Conservation (phyloP, 306 rosid genomes). For the Sicyos baderoa region DNA sequence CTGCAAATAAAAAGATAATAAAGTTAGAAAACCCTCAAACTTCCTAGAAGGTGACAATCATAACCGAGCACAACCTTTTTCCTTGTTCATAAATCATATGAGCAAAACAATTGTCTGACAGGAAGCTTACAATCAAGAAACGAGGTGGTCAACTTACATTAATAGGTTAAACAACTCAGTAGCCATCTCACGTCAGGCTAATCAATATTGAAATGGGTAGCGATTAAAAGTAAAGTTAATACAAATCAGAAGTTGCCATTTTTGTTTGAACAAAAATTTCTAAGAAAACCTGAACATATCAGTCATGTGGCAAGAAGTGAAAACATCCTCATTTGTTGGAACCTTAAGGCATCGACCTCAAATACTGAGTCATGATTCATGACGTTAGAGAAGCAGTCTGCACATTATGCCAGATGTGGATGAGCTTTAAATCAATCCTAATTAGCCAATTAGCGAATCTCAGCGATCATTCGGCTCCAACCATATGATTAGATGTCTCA, state of each 20-base stretch:
- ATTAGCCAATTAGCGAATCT: constrained; percentile 36
- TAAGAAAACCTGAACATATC: constrained; percentile 53
- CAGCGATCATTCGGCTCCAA: constrained; percentile 24
- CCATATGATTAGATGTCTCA: background rate
- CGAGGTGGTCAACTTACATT: background rate
- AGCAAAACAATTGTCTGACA: background rate
- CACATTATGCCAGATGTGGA: constrained; percentile 49
- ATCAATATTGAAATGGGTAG: constrained; percentile 14
- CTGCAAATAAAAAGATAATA: background rate
- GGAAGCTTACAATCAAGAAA: background rate
- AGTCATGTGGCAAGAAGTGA: constrained; percentile 51
- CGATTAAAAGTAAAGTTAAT: constrained; percentile 20
- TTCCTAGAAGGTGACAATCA: constrained; percentile 2
- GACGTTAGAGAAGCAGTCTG: constrained; percentile 45
- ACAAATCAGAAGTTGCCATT: background rate
- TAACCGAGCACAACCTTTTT: constrained; percentile 5
- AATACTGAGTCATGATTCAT: constrained; percentile 46
- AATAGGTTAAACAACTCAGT: background rate
- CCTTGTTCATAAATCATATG: background rate
- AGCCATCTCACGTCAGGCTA: constrained; percentile 3
- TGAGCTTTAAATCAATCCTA: constrained; percentile 34
- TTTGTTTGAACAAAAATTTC: constrained; percentile 26
- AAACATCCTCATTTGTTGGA: constrained; percentile 44
- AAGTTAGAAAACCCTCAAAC: constrained; percentile 7
- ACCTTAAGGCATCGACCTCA: constrained; percentile 63